phyloP scores from a whole-genome alignment of 495 filamentous ascomycete species.

The Neurospora sp. region DNA sequence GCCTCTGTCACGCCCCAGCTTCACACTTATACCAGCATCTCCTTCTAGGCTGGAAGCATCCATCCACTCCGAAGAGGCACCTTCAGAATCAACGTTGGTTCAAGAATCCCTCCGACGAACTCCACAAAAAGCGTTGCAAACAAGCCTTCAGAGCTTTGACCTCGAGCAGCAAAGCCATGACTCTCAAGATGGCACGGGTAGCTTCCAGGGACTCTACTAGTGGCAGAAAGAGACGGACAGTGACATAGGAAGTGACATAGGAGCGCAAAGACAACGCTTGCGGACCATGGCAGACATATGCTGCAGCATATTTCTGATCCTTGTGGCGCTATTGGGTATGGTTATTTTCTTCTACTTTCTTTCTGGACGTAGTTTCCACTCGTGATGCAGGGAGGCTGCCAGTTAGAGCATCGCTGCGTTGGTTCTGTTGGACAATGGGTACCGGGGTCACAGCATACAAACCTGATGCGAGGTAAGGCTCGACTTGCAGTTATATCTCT shows the following conservation, averaged over 20 bases:
- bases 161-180: background rate
- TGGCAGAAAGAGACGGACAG: background rate
- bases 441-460: background rate
- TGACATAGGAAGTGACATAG: background rate
- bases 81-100: background rate
- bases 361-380: background rate
- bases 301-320: background rate
- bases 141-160: background rate
- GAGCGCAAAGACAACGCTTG: background rate
- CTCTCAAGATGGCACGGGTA: background rate
- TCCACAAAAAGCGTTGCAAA: background rate
- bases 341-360: background rate
- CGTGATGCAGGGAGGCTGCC: background rate
- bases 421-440: background rate
- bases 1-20: background rate
- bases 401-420: background rate
- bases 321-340: background rate
- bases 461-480: background rate
- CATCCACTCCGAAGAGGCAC: background rate
- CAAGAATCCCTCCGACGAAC: background rate
- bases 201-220: background rate
- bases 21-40: background rate
- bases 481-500: background rate
- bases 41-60: background rate
- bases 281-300: background rate